phyloP scores from a whole-genome alignment of 2,329 filamentous ascomycete species.

The Colletotrichum chrysophilum region DNA sequence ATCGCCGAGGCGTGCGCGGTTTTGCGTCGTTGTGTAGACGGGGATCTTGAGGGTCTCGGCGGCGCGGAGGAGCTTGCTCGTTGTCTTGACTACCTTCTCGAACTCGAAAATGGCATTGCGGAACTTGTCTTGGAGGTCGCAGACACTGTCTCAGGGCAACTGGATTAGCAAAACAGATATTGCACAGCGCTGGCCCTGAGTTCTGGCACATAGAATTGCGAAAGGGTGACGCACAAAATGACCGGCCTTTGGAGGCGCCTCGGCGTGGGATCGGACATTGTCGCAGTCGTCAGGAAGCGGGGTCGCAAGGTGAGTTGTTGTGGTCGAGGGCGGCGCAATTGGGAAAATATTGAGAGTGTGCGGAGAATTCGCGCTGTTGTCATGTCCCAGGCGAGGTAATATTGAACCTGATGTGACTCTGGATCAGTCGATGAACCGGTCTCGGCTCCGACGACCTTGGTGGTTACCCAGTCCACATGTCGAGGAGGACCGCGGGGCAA shows the following conservation, averaged over 20 bases:
- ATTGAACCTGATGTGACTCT: neutral
- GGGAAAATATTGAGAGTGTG: neutral
- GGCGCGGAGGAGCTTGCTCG: constrained; percentile 72
- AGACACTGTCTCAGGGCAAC: constrained; percentile 67
- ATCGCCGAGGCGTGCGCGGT: constrained; percentile 75
- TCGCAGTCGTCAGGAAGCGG: constrained; percentile 1
- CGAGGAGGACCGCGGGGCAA: neutral
- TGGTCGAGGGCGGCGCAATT: neutral
- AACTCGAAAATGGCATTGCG: constrained; percentile 83
- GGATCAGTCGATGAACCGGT: neutral
- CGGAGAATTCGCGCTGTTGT: neutral
- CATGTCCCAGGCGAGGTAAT: neutral
- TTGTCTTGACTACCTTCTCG: constrained; percentile 76
- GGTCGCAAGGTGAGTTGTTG: neutral
- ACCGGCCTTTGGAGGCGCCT: constrained; percentile 21
- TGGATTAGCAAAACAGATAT: neutral
- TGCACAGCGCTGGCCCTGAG: neutral
- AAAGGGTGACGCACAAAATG: constrained; percentile 15
- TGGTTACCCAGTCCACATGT: neutral
- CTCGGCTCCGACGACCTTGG: neutral
- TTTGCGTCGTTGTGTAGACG: constrained; percentile 87
- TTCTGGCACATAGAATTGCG: neutral
- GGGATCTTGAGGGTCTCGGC: constrained; percentile 73
- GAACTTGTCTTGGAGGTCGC: constrained; percentile 96
- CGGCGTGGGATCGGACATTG: constrained; percentile 12